Evolutionary conservation across 192 early-diverging fungal genomes (phyloP).

Genomic region (Mortierella claussenii): DNA sequence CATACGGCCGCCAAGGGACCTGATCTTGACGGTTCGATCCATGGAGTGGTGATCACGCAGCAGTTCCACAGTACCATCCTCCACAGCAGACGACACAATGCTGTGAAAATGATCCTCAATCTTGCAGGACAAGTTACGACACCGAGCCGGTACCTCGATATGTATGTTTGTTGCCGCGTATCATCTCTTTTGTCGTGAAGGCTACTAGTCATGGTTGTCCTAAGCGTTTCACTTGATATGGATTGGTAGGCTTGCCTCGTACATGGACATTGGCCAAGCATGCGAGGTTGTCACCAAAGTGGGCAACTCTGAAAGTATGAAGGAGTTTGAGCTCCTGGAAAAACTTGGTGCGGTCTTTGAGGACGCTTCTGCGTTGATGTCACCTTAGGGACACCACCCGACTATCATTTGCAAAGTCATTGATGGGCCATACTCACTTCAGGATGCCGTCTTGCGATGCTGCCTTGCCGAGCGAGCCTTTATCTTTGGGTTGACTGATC

Average conservation of each 20-base stretch:
- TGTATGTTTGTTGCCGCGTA: constrained; percentile 22
- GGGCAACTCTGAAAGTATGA: neutral
- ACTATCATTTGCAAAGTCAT: too few relatives aligned
- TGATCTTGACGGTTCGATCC: neutral
- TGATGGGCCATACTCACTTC: neutral
- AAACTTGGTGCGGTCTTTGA: constrained; percentile 19
- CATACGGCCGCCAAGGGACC: constrained; percentile 4
- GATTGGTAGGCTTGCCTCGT: constrained; percentile 22
- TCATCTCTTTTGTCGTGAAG: too few relatives aligned
- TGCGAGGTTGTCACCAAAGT: constrained; percentile 26
- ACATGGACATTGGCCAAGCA: constrained; percentile 24
- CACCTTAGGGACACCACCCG: too few relatives aligned
- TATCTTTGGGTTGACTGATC: neutral
- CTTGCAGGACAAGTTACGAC: neutral
- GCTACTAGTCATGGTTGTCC: too few relatives aligned
- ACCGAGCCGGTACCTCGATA: constrained; percentile 16
- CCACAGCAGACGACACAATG: neutral
- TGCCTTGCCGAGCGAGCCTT: neutral
- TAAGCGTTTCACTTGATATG: too few relatives aligned
- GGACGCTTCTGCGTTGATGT: too few relatives aligned
- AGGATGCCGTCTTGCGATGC: neutral
- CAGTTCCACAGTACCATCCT: neutral
- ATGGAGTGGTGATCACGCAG: constrained; percentile 22
- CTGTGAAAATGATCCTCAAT: constrained; percentile 25
- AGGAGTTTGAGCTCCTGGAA: constrained; percentile 3